Base-by-base conservation (phyloP, 2,329 filamentous ascomycete species). In the Harringtonia lauricola region DNA sequence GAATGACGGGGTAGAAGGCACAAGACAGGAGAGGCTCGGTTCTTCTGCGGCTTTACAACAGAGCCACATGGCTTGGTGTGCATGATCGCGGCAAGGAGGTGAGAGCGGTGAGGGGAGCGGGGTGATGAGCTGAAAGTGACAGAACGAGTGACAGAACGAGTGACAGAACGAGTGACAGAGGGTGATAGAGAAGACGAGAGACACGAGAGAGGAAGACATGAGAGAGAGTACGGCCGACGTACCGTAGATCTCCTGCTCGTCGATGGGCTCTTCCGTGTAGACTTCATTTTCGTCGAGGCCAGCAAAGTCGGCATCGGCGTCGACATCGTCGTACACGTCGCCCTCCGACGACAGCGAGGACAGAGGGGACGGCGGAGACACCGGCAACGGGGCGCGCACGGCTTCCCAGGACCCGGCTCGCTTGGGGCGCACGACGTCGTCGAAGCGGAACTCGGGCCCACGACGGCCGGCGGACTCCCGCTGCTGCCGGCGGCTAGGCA, bases 241-340 rank as follows among this genome's bases (percentile, higher is more conserved):
- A 92, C 87, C 88, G 59, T 90, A 98, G 35, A 98, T 90, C 64
- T 98, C 92, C 62, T 95, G 92, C 61, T 94, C 86, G 59, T 98
- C 92, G 53, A 98, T 95, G 45, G 85, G 84, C 54, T 96, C 89
- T 30, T 80, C 71, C 2, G 70, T 67, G 39, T 78, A 72, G 46
- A 81, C 76, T 46, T 79, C 76, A 41, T 76, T 66, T 40, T 61
- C 67, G 39, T 63, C 62, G 4, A 57, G 56, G 9, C 31, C 39
- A 19, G 45, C 45, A 3, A 43, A 21, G 12, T 49, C 45, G 28
- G 38, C 50, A 18, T 52, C 59, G 21, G 58, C 42, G 2, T 39
- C 41, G 8, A 55, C 55, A 21, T 41, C 51, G 22, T 53, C 58
- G 19, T 58, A 40, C 1, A 42, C 26, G 6, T 54, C 55, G 41